Percentiles rank a stretch among this genome's conserved stretches.
Conservation (phyloP, 257 asterid genomes). For the Solanum appendiculatum region DNA sequence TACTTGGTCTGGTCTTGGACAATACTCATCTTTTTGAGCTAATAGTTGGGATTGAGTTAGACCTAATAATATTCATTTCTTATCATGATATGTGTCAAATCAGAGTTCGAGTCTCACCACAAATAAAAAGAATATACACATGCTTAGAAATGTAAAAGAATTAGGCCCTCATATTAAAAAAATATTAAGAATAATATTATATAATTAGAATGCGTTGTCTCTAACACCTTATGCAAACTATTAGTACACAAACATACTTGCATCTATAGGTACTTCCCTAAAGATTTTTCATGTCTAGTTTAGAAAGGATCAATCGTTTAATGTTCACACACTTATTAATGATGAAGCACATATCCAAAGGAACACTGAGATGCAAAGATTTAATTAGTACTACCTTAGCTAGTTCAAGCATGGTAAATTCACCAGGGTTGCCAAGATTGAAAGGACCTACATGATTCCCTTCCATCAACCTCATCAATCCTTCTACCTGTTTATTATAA, state of each 20-base stretch:
- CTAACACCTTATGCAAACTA: not conserved
- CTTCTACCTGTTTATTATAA: constrained; percentile 46
- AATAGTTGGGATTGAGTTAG: not conserved
- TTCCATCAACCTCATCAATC: constrained; percentile 74
- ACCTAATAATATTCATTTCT: not conserved
- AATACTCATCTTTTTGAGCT: not conserved
- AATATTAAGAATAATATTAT: no score
- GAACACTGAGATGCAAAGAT: not conserved
- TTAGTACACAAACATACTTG: not conserved
- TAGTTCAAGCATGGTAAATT: constrained; percentile 90
- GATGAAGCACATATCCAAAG: not conserved
- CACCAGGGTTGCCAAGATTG: constrained; percentile 83
- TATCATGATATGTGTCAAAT: not conserved
- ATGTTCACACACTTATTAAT: not conserved
- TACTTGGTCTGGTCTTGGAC: not conserved
- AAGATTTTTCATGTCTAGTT: not conserved
- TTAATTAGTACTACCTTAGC: constrained; percentile 40
- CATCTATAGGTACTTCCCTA: not conserved
- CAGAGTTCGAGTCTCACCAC: not conserved
- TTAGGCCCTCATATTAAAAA: not conserved
- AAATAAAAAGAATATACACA: not conserved
- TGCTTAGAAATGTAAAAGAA: not conserved
- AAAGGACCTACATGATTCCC: constrained; percentile 83
- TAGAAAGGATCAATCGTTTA: not conserved
- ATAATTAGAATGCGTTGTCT: no score